Evolutionary conservation across 2,329 filamentous ascomycete species (phyloP).

Genomic region (Helotiales sp.): DNA sequence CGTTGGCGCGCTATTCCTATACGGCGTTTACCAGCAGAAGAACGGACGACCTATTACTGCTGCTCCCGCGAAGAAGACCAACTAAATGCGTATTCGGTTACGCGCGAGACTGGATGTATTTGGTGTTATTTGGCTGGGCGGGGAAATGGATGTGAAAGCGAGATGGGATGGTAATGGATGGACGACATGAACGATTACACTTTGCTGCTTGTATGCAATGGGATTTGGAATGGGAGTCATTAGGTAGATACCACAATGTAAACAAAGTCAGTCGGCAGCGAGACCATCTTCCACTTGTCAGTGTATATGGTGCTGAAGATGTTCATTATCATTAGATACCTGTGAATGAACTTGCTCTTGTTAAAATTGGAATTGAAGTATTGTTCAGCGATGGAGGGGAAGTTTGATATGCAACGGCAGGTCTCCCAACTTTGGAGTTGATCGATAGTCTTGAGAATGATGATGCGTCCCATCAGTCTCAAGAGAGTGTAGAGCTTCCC

Average conservation of each 20-base stretch:
- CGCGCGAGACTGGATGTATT: not conserved
- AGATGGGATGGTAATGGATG: not conserved
- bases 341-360: no score
- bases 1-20: slow-evolving; percentile 23
- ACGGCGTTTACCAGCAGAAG: slow-evolving; percentile 27
- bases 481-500: no score
- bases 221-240: not conserved
- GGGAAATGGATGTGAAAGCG: not conserved
- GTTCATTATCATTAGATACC: no score
- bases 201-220: not conserved
- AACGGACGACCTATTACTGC: slow-evolving; percentile 20
- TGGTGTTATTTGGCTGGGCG: not conserved
- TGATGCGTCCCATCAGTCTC: no score
- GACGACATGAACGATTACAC: not conserved
- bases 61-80: slow-evolving; percentile 22
- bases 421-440: no score
- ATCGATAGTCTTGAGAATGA: no score
- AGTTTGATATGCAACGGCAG: no score
- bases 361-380: no score
- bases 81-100: not conserved
- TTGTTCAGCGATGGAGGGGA: no score
- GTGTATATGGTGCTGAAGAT: not conserved
- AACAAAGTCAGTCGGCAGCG: not conserved
- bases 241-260: slow-evolving; percentile 9
- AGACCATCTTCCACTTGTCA: not conserved